Base-by-base conservation (phyloP, 2,329 filamentous ascomycete species). In the Chaetomium globosum region DNA sequence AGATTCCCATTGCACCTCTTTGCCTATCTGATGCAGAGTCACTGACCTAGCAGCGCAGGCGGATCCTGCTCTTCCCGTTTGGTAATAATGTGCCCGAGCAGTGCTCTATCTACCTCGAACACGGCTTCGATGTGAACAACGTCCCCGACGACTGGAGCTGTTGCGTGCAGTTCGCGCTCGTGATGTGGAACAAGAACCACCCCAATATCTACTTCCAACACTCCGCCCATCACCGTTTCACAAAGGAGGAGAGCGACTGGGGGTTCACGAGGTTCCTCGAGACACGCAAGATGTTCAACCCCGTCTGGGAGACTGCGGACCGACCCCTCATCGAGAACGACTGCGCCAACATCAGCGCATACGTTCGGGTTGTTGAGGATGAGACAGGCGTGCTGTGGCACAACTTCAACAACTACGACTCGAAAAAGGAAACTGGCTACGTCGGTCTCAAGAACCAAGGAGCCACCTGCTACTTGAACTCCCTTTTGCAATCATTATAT, bases 341-440 rank as follows among this genome's bases (percentile, higher is more conserved):
- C 65, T 79, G 81, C 8, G 90, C 88, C 73, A 92, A 91, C 74
- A 88, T 96, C 73, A 95, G 91, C 0, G 92, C 91, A 63, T 96
- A 92, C 72, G 84, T 96, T 55, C 85, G 92, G 60, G 82, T 95
- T 58, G 87, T 95, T 57, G 91, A 95, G 73, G 92, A 96, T 73
- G 92, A 93, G 68, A 96, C 92, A 0, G 92, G 92, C 62, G 92
- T 95, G 4, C 76, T 96, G 65, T 96, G 92, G 92, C 92, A 96
- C 79, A 95, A 92, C 78, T 94, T 96, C 77, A 83, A 87, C 75
- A 93, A 94, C 79, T 99, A 99, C 76, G 93, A 99, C 76, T 98
- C 95, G n/a, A 99, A 98, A 80, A 96, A 95, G 76, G 93, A 97
- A 79, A 99, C 95, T 0, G 95, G 95, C 64, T 98, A 93, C 81